phyloP scores from a whole-genome alignment of 2,329 filamentous ascomycete species.

The Fusarium sambucinum region DNA sequence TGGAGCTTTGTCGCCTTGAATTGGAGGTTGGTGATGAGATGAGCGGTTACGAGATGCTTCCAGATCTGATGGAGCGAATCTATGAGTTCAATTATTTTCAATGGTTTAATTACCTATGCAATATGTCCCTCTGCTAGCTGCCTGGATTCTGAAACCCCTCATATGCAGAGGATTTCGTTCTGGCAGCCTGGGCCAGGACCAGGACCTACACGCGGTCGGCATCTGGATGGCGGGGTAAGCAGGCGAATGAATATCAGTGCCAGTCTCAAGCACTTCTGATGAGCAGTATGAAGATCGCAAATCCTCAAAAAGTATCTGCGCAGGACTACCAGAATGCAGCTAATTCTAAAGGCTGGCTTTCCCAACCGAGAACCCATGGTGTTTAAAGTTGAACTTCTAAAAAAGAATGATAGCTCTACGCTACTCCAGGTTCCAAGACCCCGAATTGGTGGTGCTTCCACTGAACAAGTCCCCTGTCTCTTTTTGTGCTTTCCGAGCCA shows the following conservation, averaged over 20 bases:
- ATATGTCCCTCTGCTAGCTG: not conserved
- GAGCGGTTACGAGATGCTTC: slow-evolving; percentile 23
- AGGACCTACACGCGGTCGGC: slow-evolving; percentile 29
- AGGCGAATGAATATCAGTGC: not conserved
- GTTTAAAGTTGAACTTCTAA: not conserved
- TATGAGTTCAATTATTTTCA: not conserved
- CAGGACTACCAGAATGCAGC: too few relatives aligned
- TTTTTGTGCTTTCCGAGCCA: slow-evolving; percentile 17
- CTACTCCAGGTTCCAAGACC: slow-evolving; percentile 6
- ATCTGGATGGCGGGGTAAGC: slow-evolving; percentile 42
- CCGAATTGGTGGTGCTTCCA: slow-evolving; percentile 18
- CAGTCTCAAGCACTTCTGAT: slow-evolving; percentile 4
- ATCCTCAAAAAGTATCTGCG: not conserved
- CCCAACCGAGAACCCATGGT: not conserved
- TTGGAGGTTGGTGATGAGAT: slow-evolving; percentile 6
- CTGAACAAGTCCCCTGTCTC: slow-evolving; percentile 17
- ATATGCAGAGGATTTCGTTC: not conserved
- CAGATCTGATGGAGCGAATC: not conserved
- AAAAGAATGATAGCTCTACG: not conserved
- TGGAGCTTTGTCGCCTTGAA: slow-evolving; percentile 37
- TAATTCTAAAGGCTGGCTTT: not conserved
- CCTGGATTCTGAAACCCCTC: not conserved
- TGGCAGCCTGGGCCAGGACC: slow-evolving; percentile 22
- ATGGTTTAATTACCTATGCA: too few relatives aligned
- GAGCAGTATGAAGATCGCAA: not conserved